phyloP scores from a whole-genome alignment of 768 basidiomycete species.

The Lepiota brunneoincarnata region DNA sequence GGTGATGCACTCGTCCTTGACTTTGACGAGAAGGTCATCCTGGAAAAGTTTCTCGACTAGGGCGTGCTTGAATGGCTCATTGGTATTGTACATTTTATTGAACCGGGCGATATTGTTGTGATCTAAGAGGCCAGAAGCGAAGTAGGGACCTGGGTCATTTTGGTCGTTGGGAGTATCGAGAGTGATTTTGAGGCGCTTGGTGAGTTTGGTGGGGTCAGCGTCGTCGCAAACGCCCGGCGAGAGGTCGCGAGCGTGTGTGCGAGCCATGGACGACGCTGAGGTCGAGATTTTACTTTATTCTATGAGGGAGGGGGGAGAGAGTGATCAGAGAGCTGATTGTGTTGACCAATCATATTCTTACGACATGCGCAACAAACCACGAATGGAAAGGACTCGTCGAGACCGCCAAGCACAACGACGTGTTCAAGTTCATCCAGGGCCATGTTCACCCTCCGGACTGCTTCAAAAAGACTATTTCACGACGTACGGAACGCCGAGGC shows the following conservation, averaged over 20 bases:
- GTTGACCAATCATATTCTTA: background rate
- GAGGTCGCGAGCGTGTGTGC: constrained; percentile 44
- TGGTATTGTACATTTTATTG: constrained; percentile 51
- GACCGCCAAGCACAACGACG: no score
- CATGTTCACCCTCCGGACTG: constrained; percentile 1
- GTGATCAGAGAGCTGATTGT: background rate
- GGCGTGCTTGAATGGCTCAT: constrained; percentile 78
- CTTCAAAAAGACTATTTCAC: constrained; percentile 23
- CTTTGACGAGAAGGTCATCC: constrained; percentile 74
- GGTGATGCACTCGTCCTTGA: constrained; percentile 79
- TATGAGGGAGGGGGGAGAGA: no score
- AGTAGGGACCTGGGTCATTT: constrained; percentile 36
- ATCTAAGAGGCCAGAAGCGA: constrained; percentile 57
- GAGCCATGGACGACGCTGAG: constrained; percentile 32
- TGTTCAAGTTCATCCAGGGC: no score
- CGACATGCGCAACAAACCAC: no score
- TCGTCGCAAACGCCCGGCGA: constrained; percentile 30
- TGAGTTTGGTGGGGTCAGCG: constrained; percentile 13
- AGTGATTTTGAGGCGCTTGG: constrained; percentile 28
- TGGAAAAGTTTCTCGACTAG: constrained; percentile 81
- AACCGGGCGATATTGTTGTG: constrained; percentile 54
- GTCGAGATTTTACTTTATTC: background rate
- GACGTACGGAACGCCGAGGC: constrained; percentile 26
- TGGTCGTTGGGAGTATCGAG: constrained; percentile 16
- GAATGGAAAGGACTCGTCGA: no score